Evolutionary conservation across 2,329 filamentous ascomycete genomes (phyloP).

Genomic region (Paecilomyces sp.): DNA sequence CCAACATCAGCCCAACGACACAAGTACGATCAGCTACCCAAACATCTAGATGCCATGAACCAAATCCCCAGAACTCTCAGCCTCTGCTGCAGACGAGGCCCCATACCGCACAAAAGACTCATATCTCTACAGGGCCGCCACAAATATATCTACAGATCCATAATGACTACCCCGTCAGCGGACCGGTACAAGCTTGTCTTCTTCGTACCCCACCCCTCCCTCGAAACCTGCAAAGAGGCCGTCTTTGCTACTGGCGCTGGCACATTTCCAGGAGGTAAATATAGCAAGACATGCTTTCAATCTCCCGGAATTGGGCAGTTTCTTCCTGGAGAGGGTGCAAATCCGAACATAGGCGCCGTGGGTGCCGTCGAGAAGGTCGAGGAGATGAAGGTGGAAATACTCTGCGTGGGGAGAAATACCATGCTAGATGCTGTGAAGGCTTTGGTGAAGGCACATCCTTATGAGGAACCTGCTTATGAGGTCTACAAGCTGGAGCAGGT

Average conservation of each 20-base stretch:
- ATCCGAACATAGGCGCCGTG: constrained; percentile 33
- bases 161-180: not conserved
- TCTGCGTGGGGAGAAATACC: constrained; percentile 32
- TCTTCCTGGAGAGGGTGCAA: constrained; percentile 30
- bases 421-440: constrained; percentile 34
- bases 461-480: constrained; percentile 39
- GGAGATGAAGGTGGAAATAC: constrained; percentile 37
- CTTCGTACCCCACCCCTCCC: constrained; percentile 32
- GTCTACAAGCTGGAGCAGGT: constrained; percentile 38
- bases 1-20: not conserved
- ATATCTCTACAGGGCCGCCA: not conserved
- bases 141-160: not conserved
- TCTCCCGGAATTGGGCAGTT: constrained; percentile 35
- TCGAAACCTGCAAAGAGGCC: constrained; percentile 34
- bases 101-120: not conserved
- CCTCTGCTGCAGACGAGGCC: not conserved
- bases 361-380: constrained; percentile 33
- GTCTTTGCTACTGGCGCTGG: constrained; percentile 37
- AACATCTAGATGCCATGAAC: not conserved
- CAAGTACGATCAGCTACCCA: not conserved
- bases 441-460: constrained; percentile 37
- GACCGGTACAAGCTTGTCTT: constrained; percentile 38
- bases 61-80: not conserved
- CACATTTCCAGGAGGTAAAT: constrained; percentile 33
- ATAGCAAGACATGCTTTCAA: constrained; percentile 34